Evolutionary conservation across 2,329 filamentous ascomycete species (phyloP).

Genomic region (Pseudofabraea citricarpa): DNA sequence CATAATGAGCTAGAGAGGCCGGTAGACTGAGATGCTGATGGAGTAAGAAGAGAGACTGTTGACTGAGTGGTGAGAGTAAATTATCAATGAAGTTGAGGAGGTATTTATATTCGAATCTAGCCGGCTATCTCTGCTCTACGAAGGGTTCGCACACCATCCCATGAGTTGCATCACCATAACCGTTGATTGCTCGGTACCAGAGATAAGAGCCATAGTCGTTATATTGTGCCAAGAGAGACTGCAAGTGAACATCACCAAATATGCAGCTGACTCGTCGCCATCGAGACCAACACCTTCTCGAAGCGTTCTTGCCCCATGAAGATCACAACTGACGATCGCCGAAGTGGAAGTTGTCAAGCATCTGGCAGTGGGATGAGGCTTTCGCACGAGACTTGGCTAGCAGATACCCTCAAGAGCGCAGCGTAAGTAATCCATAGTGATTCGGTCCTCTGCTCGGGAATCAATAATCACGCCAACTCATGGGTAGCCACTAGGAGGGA

Average conservation of each 20-base stretch:
- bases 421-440: not conserved
- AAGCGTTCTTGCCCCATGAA: not conserved
- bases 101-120: not conserved
- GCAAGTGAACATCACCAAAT: not conserved
- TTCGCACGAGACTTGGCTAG: not conserved
- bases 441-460: not conserved
- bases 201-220: not conserved
- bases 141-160: not conserved
- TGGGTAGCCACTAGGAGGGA: not conserved
- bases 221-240: not conserved
- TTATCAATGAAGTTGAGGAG: not conserved
- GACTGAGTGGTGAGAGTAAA: not conserved
- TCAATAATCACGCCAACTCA: too few species aligned
- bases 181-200: not conserved
- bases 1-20: conserved; percentile 14
- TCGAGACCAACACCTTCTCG: not conserved
- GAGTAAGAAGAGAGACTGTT: not conserved
- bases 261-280: not conserved
- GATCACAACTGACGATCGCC: not conserved
- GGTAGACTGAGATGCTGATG: not conserved
- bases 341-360: conserved; percentile 1
- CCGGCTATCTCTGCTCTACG: not conserved
- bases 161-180: not conserved
- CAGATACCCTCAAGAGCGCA: not conserved
- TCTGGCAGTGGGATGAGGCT: not conserved